A percentile compares a stretch with the other conserved stretches of the same genome.
Conservation (phyloP, 202 grass and related monocot species). For the Setaria italica region DNA sequence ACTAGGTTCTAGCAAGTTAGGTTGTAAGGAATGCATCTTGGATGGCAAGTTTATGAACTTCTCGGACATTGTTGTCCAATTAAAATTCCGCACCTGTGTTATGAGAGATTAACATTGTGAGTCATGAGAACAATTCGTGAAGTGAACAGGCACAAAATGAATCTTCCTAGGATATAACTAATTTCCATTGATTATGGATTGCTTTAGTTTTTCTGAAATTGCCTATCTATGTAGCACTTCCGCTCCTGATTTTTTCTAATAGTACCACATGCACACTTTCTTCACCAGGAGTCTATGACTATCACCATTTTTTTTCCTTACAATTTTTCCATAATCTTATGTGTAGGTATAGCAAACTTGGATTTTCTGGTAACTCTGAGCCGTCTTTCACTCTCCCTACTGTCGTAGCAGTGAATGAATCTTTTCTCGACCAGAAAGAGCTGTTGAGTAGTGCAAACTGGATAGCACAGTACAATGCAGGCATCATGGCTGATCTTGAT, state of each 20-base stretch:
- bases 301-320: constrained; percentile 33
- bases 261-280: not conserved
- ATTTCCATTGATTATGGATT: not conserved
- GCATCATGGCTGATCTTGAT: constrained; percentile 98
- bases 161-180: not conserved
- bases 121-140: not conserved
- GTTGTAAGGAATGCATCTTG: not conserved
- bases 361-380: constrained; percentile 89
- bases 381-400: constrained; percentile 85
- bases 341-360: constrained; percentile 90
- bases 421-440: constrained; percentile 90
- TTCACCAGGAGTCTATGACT: not conserved
- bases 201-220: constrained; percentile 23
- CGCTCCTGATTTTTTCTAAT: not conserved
- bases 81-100: not conserved
- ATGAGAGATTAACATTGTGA: not conserved
- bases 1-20: not conserved
- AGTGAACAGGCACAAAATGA: not conserved
- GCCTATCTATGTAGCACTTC: not conserved
- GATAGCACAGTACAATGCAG: constrained; percentile 95
- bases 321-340: constrained; percentile 33
- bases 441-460: constrained; percentile 69
- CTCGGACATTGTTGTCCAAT: not conserved
- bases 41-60: not conserved
- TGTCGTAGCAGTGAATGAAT: constrained; percentile 89